Evolutionary conservation across 2,329 filamentous ascomycete genomes (phyloP), one percentile per base, ranked within the genome.

Genomic region (Fusarium nematophilum): DNA sequence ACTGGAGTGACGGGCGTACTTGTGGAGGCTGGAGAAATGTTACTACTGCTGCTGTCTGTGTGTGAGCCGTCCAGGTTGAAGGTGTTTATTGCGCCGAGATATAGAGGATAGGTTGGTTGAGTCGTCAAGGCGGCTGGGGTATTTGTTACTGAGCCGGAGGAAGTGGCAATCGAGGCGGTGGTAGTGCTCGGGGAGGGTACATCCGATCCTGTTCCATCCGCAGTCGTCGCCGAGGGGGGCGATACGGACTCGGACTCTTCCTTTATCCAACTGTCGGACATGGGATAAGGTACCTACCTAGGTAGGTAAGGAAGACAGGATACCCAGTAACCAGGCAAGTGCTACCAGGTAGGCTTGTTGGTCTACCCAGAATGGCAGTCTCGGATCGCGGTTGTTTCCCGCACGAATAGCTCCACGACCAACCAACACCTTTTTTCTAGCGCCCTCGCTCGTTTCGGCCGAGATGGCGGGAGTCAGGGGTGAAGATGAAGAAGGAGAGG

Each of bases 181-280:
- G 26, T 39, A 33, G 49, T 62, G 50, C 44, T 53, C 43, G 48
- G 26, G 34, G 46, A 62, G 30, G 46, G 36, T 43, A 49, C 47
- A 57, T 44, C 31, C 21, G 40, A 27, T 21, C 36, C 45, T 43
- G 38, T 29, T 61, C 42, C 45, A 23, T 42, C 43, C 38, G 46
- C 38, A 57, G 54, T 58, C 39, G 36, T 63, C 53, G 52, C 48
- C 21, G 54, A 40, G 43, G 51, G 57, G 51, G 65, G 53, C 57
- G 65, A 68, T 45, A 43, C n/a, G n/a, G n/a, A n/a, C n/a, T n/a
- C 37, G 34, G 57, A 48, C 42, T 68, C 60, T 52, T 68, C 50
- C 34, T 65, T 65, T 33, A 68, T 25, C 65, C 63, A 63, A 33
- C 38, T 47, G 34, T 57, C 47, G 39, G 62, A 62, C 65, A 68